A percentile compares a stretch with the other conserved stretches of the same genome.
These are phyloP conservation scores for Histomonas meleagridis DNA, from an alignment of 208 protist species.

Conservation along the genomic window DNA sequence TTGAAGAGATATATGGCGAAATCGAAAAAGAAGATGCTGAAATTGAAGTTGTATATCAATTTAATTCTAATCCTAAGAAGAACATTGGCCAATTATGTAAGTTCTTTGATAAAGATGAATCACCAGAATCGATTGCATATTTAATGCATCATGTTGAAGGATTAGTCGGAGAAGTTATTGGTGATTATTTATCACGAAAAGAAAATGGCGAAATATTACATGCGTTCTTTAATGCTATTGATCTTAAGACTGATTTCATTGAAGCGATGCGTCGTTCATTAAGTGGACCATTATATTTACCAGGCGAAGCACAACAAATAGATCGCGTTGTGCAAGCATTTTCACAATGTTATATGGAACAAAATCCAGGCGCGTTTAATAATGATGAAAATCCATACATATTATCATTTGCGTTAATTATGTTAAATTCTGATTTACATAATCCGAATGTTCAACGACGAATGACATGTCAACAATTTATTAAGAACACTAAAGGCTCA, in stretches of 20 bases:
- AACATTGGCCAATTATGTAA: background rate
- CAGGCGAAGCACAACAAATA: conserved; percentile 42
- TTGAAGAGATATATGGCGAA: too few species aligned
- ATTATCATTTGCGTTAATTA: conserved; percentile 41
- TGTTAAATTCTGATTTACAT: conserved; percentile 43
- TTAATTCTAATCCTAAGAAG: background rate
- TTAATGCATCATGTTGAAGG: background rate
- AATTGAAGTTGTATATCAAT: conserved; percentile 11
- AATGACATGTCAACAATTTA: conserved; percentile 50
- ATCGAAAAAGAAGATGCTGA: background rate
- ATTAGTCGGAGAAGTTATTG: background rate
- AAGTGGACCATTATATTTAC: conserved; percentile 13
- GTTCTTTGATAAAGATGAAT: background rate
- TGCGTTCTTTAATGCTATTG: background rate
- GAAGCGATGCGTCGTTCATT: conserved; percentile 35
- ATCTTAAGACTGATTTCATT: background rate
- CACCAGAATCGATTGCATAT: conserved; percentile 3
- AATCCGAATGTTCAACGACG: conserved; percentile 44
- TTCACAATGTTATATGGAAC: conserved; percentile 37
- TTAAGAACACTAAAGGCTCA: conserved; percentile 42
- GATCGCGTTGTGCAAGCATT: conserved; percentile 41
- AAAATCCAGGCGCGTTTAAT: conserved; percentile 36
- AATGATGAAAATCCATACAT: conserved; percentile 31
- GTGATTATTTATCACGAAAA: background rate
- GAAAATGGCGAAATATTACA: background rate